These are phyloP conservation scores for Silene noctiflora DNA, from an alignment of 179 eudicot genomes.

Conservation along the genomic window DNA sequence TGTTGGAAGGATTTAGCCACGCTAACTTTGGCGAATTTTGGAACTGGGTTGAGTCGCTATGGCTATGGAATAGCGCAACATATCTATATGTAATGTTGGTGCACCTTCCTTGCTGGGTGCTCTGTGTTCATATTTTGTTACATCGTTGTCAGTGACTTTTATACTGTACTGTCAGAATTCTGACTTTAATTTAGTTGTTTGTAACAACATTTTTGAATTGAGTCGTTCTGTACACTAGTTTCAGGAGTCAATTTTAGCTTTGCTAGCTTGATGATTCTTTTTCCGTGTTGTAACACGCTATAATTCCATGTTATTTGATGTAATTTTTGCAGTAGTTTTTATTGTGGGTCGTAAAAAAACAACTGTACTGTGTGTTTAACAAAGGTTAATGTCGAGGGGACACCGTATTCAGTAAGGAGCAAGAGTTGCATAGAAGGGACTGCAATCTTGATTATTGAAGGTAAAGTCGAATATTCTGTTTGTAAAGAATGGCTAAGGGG, in stretches of 20 bases:
- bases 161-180: neutral
- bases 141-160: slow-evolving; percentile 32
- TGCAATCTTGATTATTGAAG: too few species aligned
- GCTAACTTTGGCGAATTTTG: slow-evolving; percentile 64
- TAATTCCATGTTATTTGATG: neutral
- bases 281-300: neutral
- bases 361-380: too few species aligned
- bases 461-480: too few species aligned
- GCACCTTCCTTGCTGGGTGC: slow-evolving; percentile 92
- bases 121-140: slow-evolving; percentile 60
- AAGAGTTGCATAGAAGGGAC: too few species aligned
- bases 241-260: neutral
- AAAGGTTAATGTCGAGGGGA: too few species aligned
- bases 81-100: slow-evolving; percentile 67
- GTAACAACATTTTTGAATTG: neutral
- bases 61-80: slow-evolving; percentile 92
- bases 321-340: too few species aligned
- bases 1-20: slow-evolving; percentile 42
- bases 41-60: slow-evolving; percentile 77
- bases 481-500: too few species aligned
- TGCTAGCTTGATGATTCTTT: neutral
- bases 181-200: neutral
- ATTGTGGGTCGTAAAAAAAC: too few species aligned
- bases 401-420: too few species aligned
- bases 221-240: slow-evolving; percentile 1